A percentile compares a stretch with the other conserved stretches of the same genome.
Evolutionary conservation across 2,329 filamentous ascomycete genomes (phyloP).

Genomic region (Pestalotiopsis sp.): DNA sequence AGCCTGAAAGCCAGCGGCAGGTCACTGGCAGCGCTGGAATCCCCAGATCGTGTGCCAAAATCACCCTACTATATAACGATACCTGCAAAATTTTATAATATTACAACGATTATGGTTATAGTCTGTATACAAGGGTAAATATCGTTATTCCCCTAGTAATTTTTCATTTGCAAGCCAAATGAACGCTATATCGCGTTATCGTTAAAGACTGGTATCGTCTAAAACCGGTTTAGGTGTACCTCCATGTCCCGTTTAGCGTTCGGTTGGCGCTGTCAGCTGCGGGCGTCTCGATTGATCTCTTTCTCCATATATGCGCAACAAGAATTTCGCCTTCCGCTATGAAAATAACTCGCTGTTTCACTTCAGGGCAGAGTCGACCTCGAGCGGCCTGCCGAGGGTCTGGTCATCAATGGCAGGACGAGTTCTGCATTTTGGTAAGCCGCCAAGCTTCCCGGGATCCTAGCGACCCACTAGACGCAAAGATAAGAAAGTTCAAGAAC

Average conservation of each 20-base stretch:
- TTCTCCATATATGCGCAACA: not conserved
- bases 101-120: no score
- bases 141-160: no score
- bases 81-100: no score
- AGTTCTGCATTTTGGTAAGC: not conserved
- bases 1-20: no score
- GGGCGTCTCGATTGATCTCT: not conserved
- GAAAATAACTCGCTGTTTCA: not conserved
- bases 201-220: no score
- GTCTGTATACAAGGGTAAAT: no score
- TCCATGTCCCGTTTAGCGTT: not conserved
- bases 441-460: conserved; percentile 8
- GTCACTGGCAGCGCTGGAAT: no score
- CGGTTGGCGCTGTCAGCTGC: not conserved
- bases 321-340: not conserved
- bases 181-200: no score
- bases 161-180: no score
- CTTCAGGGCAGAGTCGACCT: not conserved
- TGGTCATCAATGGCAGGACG: not conserved
- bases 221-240: not conserved
- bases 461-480: not conserved
- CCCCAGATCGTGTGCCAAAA: no score
- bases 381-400: not conserved
- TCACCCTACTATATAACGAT: no score
- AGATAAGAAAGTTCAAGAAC: conserved; percentile 11